Conservation (phyloP, 139 green algal genomes). For the Chlorella sorokiniana region DNA sequence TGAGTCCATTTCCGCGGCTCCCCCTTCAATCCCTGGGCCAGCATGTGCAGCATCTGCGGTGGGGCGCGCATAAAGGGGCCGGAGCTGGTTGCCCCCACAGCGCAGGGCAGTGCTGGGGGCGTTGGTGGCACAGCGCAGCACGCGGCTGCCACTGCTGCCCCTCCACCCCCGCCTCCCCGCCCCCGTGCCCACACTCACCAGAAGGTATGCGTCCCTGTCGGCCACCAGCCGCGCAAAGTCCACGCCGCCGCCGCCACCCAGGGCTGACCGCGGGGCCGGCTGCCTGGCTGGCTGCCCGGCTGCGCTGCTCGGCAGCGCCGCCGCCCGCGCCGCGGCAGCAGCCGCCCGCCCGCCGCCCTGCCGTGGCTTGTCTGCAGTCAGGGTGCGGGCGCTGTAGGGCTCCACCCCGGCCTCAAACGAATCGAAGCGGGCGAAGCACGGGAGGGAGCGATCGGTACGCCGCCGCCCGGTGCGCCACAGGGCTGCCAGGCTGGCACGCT, state of each 20-base stretch:
- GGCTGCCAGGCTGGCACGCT: not conserved
- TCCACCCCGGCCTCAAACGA: conserved; percentile 13
- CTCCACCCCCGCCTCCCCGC: not conserved
- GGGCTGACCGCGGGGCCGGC: not conserved
- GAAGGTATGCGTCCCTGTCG: not conserved
- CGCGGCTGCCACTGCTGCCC: not conserved
- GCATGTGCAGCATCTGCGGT: conserved; percentile 17
- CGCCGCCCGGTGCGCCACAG: no score
- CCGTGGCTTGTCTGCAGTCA: not conserved
- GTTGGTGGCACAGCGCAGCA: not conserved
- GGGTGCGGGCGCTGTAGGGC: conserved; percentile 15
- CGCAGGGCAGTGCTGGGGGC: not conserved
- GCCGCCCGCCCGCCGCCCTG: not conserved
- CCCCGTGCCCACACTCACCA: not conserved
- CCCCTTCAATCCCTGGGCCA: not conserved
- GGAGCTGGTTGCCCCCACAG: not conserved
- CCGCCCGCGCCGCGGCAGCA: not conserved
- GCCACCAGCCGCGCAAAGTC: not conserved
- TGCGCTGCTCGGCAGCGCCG: not conserved
- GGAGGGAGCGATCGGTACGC: no score
- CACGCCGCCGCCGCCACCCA: not conserved
- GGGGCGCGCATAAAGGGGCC: no score
- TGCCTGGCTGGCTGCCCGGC: not conserved
- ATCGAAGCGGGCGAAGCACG: not conserved
- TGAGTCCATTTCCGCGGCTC: not conserved